Conservation (phyloP, 2,329 filamentous ascomycete species). For the Fusarium heterosporum region DNA sequence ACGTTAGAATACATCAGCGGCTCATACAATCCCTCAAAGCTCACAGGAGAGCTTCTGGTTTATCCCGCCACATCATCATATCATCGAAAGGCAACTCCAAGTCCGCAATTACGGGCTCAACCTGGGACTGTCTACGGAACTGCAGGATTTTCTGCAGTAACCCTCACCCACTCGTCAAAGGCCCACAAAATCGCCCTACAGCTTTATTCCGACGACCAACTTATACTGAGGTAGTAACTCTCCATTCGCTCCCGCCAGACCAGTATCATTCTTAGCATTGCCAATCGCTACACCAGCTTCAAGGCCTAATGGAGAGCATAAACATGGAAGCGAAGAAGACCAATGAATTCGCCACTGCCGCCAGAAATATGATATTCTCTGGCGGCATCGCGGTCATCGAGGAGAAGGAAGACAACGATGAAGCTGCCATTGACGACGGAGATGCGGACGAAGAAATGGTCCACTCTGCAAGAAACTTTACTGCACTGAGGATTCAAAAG, state of each 20-base stretch:
- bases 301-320: slow-evolving; percentile 18
- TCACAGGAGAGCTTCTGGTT: slow-evolving; percentile 27
- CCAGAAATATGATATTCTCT: slow-evolving; percentile 46
- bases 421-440: slow-evolving; percentile 55
- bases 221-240: slow-evolving; percentile 33
- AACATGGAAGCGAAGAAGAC: slow-evolving; percentile 41
- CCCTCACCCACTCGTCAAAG: slow-evolving; percentile 13
- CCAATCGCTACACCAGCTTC: neutral
- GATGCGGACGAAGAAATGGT: slow-evolving; percentile 55
- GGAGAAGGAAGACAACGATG: slow-evolving; percentile 38
- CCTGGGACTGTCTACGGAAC: slow-evolving; percentile 9
- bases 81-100: slow-evolving; percentile 19
- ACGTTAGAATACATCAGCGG: slow-evolving; percentile 2
- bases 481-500: slow-evolving; percentile 54
- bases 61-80: slow-evolving; percentile 37
- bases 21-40: slow-evolving; percentile 10
- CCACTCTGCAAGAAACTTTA: slow-evolving; percentile 55
- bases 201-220: slow-evolving; percentile 17
- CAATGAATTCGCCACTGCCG: slow-evolving; percentile 47
- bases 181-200: slow-evolving; percentile 13
- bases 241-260: neutral
- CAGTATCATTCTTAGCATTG: neutral
- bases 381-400: slow-evolving; percentile 19
- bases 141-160: slow-evolving; percentile 8
- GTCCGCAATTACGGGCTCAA: slow-evolving; percentile 14